Evolutionary conservation across 2,329 filamentous ascomycete genomes (phyloP), one percentile per base, ranked within the genome.

Genomic region (Chrysosporium queenslandicum): DNA sequence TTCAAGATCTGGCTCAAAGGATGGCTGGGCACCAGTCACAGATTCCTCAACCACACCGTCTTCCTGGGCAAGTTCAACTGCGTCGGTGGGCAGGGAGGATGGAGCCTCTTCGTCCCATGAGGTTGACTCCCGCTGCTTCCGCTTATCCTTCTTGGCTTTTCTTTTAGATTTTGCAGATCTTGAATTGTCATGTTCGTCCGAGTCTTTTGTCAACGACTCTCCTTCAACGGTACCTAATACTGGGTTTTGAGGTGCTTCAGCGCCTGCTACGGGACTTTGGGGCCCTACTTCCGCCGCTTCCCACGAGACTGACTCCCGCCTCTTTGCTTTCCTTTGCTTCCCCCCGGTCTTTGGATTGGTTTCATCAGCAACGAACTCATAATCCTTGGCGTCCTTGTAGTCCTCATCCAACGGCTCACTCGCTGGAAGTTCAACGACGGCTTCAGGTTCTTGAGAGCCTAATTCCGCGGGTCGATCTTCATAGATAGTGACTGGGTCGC

Each of bases 71-170:
- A 18, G 18, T 18, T 32, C 27, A 32, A 9, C n/a, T 14, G 12
- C 12, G 2, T 45, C 42, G 30, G n/a, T 3, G 2, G 25, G n/a
- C 42, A 43, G 21, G 16, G 25, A n/a, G 18, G 20, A 41, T 34
- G 42, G 53, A 47, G 25, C 52, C 36, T 56, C 53, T 16, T 50
- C 43, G n/a, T 54, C 53, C 55, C 37, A 52, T 3, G 20, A 23
- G 23, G 32, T 52, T 16, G 39, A 55, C 43, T 56, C 45, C 16
- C 42, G 21, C 46, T 55, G 50, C 40, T 63, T 63, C 55, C 73
- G 75, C 63, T 74, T 74, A 8, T 62, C 61, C 55, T 68, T 68
- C 54, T 68, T 69, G 9, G 63, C 63, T 57, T 70, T 74, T 53
- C 66, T 68, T 56, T 64, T 66, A 4, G 59, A 57, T 16, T 53